Percentiles rank a stretch among this genome's conserved stretches.
Conservation (phyloP, 306 rosid genomes). For the Vigna unguiculata region DNA sequence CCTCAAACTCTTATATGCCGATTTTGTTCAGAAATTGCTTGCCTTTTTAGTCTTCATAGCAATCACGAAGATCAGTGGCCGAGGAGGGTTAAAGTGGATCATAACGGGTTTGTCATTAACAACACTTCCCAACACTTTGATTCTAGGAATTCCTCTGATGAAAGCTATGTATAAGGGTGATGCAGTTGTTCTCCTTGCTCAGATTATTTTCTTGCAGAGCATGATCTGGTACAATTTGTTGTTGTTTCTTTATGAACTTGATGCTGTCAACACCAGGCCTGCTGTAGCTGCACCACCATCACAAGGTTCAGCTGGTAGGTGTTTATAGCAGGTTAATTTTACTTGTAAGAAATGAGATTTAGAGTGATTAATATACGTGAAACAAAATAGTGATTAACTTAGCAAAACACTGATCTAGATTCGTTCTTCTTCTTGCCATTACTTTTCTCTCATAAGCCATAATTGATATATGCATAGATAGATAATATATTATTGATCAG, state of each 20-base stretch:
- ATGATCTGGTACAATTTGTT: slow-evolving; percentile 84
- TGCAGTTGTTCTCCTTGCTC: slow-evolving; percentile 64
- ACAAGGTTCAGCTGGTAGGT: slow-evolving; percentile 77
- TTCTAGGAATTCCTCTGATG: slow-evolving; percentile 81
- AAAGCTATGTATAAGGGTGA: slow-evolving; percentile 83
- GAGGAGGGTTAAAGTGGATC: slow-evolving; percentile 69
- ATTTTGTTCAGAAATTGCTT: slow-evolving; percentile 70
- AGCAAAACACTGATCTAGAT: neutral
- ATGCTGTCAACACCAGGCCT: slow-evolving; percentile 63
- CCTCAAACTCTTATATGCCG: slow-evolving; percentile 68
- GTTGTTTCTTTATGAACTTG: slow-evolving; percentile 79
- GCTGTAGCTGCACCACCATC: slow-evolving; percentile 51
- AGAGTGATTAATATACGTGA: slow-evolving; percentile 14
- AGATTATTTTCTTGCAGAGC: slow-evolving; percentile 88
- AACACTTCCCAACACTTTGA: slow-evolving; percentile 90
- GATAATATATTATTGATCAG: neutral
- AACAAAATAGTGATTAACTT: neutral
- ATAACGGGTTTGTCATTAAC: slow-evolving; percentile 82
- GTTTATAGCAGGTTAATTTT: slow-evolving; percentile 15
- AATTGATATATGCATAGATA: neutral
- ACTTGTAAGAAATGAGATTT: slow-evolving; percentile 17
- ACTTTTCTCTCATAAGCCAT: neutral
- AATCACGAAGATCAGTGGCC: slow-evolving; percentile 54
- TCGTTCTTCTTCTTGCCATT: neutral
- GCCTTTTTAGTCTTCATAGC: slow-evolving; percentile 60